phyloP scores from a whole-genome alignment of 352 stramenopile genomes.

The Globisporangium acanthophoron region DNA sequence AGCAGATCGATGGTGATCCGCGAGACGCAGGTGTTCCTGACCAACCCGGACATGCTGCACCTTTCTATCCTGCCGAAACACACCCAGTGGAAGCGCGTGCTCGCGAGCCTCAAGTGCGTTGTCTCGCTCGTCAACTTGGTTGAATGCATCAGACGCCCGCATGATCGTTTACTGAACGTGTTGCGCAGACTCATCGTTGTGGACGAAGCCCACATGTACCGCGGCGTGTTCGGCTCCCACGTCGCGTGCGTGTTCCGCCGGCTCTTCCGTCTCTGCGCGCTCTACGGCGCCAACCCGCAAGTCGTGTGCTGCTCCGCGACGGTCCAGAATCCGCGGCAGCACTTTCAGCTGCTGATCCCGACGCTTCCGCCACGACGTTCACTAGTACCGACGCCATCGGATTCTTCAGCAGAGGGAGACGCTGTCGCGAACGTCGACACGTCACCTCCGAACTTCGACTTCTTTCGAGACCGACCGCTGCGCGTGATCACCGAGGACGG shows the following conservation, averaged over 20 bases:
- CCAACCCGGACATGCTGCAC: constrained; percentile 98
- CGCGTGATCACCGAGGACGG: constrained; percentile 86
- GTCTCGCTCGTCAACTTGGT: not conserved
- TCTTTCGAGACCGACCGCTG: constrained; percentile 50
- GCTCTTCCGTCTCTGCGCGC: constrained; percentile 82
- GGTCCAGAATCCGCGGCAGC: constrained; percentile 89
- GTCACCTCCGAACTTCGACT: constrained; percentile 40
- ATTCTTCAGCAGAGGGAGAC: not conserved
- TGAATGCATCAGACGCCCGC: too few relatives aligned
- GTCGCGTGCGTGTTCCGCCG: constrained; percentile 87
- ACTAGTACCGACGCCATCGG: not conserved
- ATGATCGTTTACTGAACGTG: not conserved
- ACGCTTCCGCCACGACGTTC: constrained; percentile 22
- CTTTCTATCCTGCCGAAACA: constrained; percentile 94
- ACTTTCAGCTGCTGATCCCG: constrained; percentile 91
- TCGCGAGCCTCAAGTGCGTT: constrained; percentile 86
- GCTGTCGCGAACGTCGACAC: not conserved
- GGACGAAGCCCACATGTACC: constrained; percentile 94
- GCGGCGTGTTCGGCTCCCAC: constrained; percentile 81
- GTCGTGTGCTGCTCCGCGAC: constrained; percentile 97
- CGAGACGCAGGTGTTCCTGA: constrained; percentile 94
- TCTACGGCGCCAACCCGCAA: constrained; percentile 76
- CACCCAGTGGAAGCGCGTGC: constrained; percentile 82
- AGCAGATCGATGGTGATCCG: constrained; percentile 79
- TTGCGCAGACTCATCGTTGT: constrained; percentile 57